Base-by-base conservation (phyloP, 306 rosid species). In the Glycine latifolia region DNA sequence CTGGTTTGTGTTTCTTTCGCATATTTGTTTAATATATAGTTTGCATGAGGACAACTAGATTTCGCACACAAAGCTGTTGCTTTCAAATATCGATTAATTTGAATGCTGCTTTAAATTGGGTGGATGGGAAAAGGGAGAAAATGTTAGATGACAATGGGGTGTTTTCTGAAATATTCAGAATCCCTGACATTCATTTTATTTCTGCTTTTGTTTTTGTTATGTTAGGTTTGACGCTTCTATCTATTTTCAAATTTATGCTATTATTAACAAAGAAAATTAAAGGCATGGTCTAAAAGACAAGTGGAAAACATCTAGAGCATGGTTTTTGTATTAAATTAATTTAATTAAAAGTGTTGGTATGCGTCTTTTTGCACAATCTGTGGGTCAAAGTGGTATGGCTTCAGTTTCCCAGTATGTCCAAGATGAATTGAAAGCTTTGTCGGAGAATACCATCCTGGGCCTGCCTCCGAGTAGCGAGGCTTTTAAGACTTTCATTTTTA, bases 31-130 rank as follows among this genome's bases (percentile, higher is more conserved):
- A 44, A 20, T 60, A 33, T 39, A 39, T 11, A 4, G 48, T 55
- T 79, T 69, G 66, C 46, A 8, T 37, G 44, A n/a, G 81, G 43
- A 65, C 82, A 79, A 44, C 6, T 46, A 13, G 76, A 55, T 79
- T 66, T 79, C 33, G 12, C 9, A 6, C 16, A 68, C 43, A 65
- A 14, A 53, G 59, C 11, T 66, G 49, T 54, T 54, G 33, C 31
- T 0, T 26, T 26, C 31, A 26, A 26, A 26, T 26, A 26, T 26
- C 1, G 31, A 26, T 26, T 26, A 26, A 37, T 16, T 71, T 62
- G 16, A 73, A 71, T 56, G 71, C n/a, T 11, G 65, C 63, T 10
- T 77, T 68, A 10, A 77, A 77, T 55, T 48, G 62, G 77, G 71
- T 48, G 78, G 79, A 61, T 37, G 55, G 3, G 10, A 33, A 9